A percentile compares a stretch with the other conserved stretches of the same genome.
Conservation (phyloP, 164 flowering plant genomes). For the Litsea cubeba region DNA sequence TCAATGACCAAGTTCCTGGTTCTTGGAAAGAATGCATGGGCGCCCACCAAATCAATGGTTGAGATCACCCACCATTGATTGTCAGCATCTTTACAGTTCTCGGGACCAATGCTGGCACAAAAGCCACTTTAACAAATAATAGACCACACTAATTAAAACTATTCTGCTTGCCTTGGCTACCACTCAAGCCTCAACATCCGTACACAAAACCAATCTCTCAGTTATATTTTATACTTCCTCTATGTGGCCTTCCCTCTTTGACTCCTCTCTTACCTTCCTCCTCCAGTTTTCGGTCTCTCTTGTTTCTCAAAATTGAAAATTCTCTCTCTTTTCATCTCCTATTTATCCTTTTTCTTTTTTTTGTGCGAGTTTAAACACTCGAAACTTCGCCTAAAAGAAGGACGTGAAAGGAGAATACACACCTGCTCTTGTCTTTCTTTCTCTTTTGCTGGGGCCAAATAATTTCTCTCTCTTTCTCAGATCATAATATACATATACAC, state of each 20-base stretch:
- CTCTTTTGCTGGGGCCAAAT: neutral
- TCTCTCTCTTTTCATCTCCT: constrained; percentile 6
- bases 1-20: too few species aligned
- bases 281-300: neutral
- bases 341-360: too few species aligned
- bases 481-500: neutral
- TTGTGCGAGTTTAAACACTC: neutral
- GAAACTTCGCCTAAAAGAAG: neutral
- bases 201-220: neutral
- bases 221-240: too few species aligned
- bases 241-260: too few species aligned
- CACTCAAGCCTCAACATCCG: neutral
- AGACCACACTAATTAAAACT: too few species aligned
- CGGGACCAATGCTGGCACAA: too few species aligned
- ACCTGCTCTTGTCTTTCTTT: constrained; percentile 8
- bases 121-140: too few species aligned
- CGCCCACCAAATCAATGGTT: too few species aligned
- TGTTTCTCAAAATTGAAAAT: neutral
- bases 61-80: too few species aligned
- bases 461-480: neutral
- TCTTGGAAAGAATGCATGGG: too few species aligned
- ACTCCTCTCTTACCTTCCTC: neutral
- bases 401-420: constrained; percentile 16
- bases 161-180: neutral
- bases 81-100: too few species aligned